Conservation (phyloP, 768 basidiomycete species). For the Filobasidium floriforme region DNA sequence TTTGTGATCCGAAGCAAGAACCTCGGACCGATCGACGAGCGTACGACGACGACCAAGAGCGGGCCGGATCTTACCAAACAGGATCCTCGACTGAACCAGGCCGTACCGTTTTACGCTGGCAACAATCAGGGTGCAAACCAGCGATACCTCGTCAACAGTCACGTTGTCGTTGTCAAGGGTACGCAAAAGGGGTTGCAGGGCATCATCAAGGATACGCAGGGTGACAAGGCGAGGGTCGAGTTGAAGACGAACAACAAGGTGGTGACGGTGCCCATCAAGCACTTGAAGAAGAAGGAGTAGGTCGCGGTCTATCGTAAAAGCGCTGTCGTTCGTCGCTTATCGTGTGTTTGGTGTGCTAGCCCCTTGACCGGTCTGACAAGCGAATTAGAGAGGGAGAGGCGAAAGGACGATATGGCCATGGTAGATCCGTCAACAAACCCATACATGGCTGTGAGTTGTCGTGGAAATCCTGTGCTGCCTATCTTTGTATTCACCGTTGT, state of each 20-base stretch:
- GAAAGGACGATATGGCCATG: slow-evolving; percentile 15
- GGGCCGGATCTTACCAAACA: slow-evolving; percentile 77
- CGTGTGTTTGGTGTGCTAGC: not conserved
- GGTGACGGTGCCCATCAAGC: slow-evolving; percentile 74
- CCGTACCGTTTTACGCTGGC: slow-evolving; percentile 34
- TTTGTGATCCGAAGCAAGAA: slow-evolving; percentile 62
- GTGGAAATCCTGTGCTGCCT: not conserved
- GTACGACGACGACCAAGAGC: slow-evolving; percentile 53
- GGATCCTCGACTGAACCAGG: slow-evolving; percentile 62
- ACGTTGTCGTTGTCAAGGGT: slow-evolving; percentile 75
- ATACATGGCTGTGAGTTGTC: slow-evolving; percentile 8
- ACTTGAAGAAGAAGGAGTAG: slow-evolving; percentile 64
- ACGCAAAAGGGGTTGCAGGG: slow-evolving; percentile 85
- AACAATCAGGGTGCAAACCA: slow-evolving; percentile 44
- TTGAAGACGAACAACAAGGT: slow-evolving; percentile 81
- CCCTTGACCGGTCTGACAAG: slow-evolving; percentile 4
- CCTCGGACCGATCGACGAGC: slow-evolving; percentile 21
- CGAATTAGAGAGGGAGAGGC: not conserved
- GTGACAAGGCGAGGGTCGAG: slow-evolving; percentile 76
- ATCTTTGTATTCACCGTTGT: not conserved
- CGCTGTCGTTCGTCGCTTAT: not conserved
- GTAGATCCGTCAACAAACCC: slow-evolving; percentile 20
- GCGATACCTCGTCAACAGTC: slow-evolving; percentile 73
- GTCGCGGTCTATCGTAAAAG: slow-evolving; percentile 36
- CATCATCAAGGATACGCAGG: slow-evolving; percentile 90